Conservation (phyloP, 345 rosid species). For the Aurinia saxatilis region DNA sequence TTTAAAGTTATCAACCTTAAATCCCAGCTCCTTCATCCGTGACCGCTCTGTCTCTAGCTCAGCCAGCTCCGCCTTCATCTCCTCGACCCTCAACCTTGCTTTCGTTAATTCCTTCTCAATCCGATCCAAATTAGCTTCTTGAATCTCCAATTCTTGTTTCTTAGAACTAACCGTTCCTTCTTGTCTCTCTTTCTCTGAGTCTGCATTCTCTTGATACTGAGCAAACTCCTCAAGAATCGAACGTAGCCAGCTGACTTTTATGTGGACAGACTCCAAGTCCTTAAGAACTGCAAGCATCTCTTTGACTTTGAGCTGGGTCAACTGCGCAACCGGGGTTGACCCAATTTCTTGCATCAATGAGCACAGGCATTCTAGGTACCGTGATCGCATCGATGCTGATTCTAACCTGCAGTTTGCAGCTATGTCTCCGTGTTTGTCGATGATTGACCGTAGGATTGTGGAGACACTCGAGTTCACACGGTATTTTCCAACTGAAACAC, state of each 20-base stretch:
- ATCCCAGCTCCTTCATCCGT: conserved; percentile 29
- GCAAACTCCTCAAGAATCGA: conserved; percentile 47
- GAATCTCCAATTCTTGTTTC: conserved; percentile 40
- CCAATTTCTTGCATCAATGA: conserved; percentile 68
- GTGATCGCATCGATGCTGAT: conserved; percentile 58
- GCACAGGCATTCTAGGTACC: conserved; percentile 70
- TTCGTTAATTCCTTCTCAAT: conserved; percentile 45
- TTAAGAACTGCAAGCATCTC: conserved; percentile 67
- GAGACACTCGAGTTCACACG: conserved; percentile 48
- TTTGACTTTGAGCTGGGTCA: conserved; percentile 54
- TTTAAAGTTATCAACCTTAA: conserved; percentile 39
- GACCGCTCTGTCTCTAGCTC: conserved; percentile 44
- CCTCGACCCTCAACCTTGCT: conserved; percentile 30
- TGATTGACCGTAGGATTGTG: conserved; percentile 41
- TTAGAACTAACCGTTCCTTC: conserved; percentile 30
- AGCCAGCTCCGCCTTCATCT: conserved; percentile 32
- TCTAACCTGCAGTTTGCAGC: conserved; percentile 57
- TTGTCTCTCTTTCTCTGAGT: conserved; percentile 42
- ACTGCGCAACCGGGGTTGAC: conserved; percentile 36
- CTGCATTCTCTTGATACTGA: conserved; percentile 26
- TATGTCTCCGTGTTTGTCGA: conserved; percentile 67
- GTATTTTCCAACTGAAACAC: conserved; percentile 69
- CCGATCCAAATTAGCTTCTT: conserved; percentile 35
- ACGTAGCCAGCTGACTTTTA: conserved; percentile 57
- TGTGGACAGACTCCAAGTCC: conserved; percentile 64